These are phyloP conservation scores for Rhynchospora pubera DNA, from an alignment of 176 grass and related monocot species.

Conservation along the genomic window DNA sequence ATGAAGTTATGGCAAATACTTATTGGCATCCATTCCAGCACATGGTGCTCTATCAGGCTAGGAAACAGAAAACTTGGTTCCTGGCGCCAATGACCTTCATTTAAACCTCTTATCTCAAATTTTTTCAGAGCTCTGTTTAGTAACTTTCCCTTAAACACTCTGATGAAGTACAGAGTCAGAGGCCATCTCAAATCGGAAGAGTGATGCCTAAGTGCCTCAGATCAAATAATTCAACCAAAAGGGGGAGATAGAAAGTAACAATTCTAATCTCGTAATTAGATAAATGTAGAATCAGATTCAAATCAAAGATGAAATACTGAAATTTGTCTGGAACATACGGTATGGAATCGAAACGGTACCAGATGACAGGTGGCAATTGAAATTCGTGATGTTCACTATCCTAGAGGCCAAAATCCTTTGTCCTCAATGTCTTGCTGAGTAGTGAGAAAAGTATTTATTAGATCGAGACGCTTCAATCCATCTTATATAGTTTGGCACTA, in stretches of 20 bases:
- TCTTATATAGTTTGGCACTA: not conserved
- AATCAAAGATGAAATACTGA: not conserved
- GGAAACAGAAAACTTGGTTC: not conserved
- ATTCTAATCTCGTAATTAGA: too few species aligned
- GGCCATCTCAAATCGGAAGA: not conserved
- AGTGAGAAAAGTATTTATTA: not conserved
- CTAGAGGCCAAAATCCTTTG: not conserved
- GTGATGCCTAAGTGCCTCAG: not conserved
- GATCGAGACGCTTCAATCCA: slow-evolving; percentile 4
- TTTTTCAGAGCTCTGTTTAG: not conserved
- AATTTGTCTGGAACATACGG: not conserved
- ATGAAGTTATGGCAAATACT: not conserved
- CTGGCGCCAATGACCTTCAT: not conserved
- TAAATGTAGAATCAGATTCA: not conserved
- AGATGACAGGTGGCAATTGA: not conserved
- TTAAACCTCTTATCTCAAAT: not conserved
- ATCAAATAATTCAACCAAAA: not conserved
- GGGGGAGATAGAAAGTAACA: too few species aligned
- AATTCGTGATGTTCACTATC: not conserved
- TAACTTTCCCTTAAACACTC: not conserved
- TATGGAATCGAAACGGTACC: not conserved
- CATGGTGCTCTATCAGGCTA: not conserved
- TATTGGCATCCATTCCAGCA: not conserved
- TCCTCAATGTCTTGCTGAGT: not conserved
- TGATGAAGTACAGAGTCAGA: not conserved